Percentiles rank a stretch among this genome's conserved stretches.
phyloP scores from a whole-genome alignment of 768 basidiomycete genomes.

The Termitomyces sp. region DNA sequence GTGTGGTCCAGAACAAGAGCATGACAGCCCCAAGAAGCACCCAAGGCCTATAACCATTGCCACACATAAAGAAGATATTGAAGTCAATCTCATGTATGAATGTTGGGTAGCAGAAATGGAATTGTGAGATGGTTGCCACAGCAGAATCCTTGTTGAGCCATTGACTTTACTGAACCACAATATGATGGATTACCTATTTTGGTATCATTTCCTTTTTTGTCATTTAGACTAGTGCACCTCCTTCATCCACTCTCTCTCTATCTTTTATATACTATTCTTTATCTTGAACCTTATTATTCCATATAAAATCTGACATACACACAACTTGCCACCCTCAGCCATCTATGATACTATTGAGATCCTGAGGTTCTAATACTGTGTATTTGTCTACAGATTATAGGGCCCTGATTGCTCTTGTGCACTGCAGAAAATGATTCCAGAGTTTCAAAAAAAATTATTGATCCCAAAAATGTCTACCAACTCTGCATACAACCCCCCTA shows the following conservation, averaged over 20 bases:
- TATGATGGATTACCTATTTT: not conserved
- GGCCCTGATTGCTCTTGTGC: no score
- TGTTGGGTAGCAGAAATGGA: not conserved
- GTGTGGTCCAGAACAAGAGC: not conserved
- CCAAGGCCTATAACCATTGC: not conserved
- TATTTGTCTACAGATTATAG: no score
- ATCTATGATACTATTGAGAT: not conserved
- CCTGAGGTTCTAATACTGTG: not conserved
- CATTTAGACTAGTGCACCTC: not conserved
- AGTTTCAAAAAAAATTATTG: no score
- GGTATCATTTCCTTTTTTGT: not conserved
- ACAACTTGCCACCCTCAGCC: not conserved
- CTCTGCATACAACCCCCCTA: no score
- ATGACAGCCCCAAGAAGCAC: not conserved
- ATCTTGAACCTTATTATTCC: not conserved
- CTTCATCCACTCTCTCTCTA: not conserved
- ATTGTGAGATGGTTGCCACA: not conserved
- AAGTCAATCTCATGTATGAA: not conserved
- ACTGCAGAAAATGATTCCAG: no score
- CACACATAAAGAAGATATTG: not conserved
- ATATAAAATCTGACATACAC: not conserved
- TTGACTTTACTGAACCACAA: not conserved
- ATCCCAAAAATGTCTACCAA: no score
- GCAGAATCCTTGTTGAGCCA: not conserved
- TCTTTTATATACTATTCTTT: not conserved